phyloP scores from a whole-genome alignment of 106 monocot species.

The Dendrobium officinale region DNA sequence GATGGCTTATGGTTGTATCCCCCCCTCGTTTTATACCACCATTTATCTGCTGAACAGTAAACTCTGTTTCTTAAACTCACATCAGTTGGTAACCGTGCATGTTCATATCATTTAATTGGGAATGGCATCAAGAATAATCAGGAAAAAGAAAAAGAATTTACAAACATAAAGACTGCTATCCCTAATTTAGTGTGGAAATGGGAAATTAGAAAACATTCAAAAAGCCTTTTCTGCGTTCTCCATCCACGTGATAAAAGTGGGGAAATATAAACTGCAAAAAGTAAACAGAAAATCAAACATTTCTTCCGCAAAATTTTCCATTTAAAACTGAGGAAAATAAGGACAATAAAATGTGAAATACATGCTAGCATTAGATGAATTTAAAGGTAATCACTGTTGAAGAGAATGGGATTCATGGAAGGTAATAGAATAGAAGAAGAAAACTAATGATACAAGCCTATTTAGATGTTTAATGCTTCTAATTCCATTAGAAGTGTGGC shows the following conservation, averaged over 20 bases:
- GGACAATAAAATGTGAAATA: not conserved
- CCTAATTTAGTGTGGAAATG: not conserved
- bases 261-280: not conserved
- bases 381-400: not conserved
- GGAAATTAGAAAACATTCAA: not conserved
- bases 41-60: not conserved
- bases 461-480: not conserved
- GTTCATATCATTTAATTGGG: not conserved
- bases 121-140: not conserved
- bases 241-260: not conserved
- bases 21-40: not conserved
- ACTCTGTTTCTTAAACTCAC: no score
- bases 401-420: not conserved
- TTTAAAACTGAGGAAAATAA: not conserved
- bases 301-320: not conserved
- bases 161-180: not conserved
- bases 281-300: not conserved
- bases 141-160: not conserved
- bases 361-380: slow-evolving; percentile 1
- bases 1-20: no score
- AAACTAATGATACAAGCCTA: not conserved
- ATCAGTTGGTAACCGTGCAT: no score
- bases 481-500: not conserved
- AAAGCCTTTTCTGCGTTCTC: not conserved
- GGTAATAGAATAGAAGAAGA: not conserved